phyloP scores from a whole-genome alignment of 2,329 filamentous ascomycete genomes.

The Zymoseptoria tritici region DNA sequence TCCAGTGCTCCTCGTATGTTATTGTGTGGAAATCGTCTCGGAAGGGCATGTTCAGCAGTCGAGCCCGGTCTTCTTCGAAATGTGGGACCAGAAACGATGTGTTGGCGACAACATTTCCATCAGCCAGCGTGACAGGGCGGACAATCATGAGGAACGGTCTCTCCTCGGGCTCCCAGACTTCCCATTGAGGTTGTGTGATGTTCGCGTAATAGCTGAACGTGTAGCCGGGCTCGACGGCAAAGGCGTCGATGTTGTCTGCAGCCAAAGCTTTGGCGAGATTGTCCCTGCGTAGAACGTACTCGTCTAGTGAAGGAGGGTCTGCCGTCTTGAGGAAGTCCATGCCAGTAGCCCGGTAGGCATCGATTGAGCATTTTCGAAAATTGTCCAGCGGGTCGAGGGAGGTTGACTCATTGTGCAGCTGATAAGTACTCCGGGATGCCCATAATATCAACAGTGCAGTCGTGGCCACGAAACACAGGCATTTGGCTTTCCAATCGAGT shows the following conservation, averaged over 20 bases:
- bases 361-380: slow-evolving; percentile 48
- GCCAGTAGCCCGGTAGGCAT: slow-evolving; percentile 38
- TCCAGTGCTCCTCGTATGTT: slow-evolving; percentile 58
- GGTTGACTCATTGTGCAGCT: background rate
- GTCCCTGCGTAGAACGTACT: slow-evolving; percentile 50
- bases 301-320: slow-evolving; percentile 40
- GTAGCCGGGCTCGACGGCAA: slow-evolving; percentile 57
- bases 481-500: background rate
- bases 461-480: background rate
- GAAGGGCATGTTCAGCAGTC: slow-evolving; percentile 52
- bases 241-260: slow-evolving; percentile 48
- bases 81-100: slow-evolving; percentile 53
- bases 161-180: slow-evolving; percentile 59
- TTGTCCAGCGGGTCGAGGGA: background rate
- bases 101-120: slow-evolving; percentile 43
- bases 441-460: background rate
- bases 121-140: slow-evolving; percentile 35
- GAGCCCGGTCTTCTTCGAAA: slow-evolving; percentile 54
- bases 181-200: slow-evolving; percentile 54
- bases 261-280: slow-evolving; percentile 50
- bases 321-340: slow-evolving; percentile 47
- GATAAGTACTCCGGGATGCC: background rate
- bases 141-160: slow-evolving; percentile 57
- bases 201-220: slow-evolving; percentile 60
- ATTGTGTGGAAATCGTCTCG: slow-evolving; percentile 47